These are phyloP conservation scores for Amylostereum areolatum DNA, from an alignment of 1,284 basidiomycete genomes.

Conservation along the genomic window DNA sequence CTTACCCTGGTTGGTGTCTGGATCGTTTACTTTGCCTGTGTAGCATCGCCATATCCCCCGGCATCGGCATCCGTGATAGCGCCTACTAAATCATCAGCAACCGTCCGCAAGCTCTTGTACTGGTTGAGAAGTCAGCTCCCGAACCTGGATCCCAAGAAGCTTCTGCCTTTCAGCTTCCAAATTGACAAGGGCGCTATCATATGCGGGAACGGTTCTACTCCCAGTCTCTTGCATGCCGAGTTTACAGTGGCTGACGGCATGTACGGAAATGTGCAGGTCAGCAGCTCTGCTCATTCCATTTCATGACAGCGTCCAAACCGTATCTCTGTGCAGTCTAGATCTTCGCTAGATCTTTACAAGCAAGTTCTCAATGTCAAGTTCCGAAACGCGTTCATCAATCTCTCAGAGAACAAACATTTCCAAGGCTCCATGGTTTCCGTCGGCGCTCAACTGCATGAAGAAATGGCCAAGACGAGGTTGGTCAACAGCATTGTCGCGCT, in stretches of 20 bases:
- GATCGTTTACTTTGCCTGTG: no score
- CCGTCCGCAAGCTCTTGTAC: conserved; percentile 36
- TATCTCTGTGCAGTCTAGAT: conserved; percentile 52
- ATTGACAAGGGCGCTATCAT: conserved; percentile 72
- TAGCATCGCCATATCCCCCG: no score
- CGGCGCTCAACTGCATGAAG: conserved; percentile 58
- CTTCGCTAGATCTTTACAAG: conserved; percentile 76
- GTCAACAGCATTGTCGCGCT: conserved; percentile 13
- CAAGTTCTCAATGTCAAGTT: conserved; percentile 71
- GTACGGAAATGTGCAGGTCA: conserved; percentile 70
- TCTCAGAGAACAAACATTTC: conserved; percentile 75
- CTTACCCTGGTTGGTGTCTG: no score
- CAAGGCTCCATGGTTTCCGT: conserved; percentile 57
- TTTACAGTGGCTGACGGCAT: conserved; percentile 71
- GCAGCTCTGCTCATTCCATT: conserved; percentile 13
- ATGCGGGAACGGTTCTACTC: conserved; percentile 80
- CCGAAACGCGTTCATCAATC: conserved; percentile 55
- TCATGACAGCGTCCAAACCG: neutral
- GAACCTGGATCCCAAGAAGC: conserved; percentile 67
- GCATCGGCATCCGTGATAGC: no score
- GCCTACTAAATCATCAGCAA: conserved; percentile 28
- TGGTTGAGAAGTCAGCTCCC: conserved; percentile 62
- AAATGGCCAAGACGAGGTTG: conserved; percentile 48
- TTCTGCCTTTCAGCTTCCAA: conserved; percentile 76
- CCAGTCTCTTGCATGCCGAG: conserved; percentile 73